Evolutionary conservation across 176 grass and related monocot species (phyloP).

Genomic region (Carex scoparia): DNA sequence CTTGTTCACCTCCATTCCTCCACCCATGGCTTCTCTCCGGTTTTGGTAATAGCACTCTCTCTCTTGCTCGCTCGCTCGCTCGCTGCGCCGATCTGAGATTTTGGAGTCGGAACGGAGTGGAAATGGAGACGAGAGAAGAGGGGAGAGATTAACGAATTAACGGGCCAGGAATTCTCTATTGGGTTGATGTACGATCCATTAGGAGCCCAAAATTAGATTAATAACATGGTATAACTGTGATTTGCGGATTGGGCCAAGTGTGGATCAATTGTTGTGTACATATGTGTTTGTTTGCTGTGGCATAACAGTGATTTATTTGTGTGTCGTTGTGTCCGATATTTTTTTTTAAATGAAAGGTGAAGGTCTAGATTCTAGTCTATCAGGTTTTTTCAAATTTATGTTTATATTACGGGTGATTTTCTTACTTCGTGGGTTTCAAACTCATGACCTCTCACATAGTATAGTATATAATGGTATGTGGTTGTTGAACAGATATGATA

Average conservation of each 20-base stretch:
- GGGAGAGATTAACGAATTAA: background rate
- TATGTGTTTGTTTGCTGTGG: background rate
- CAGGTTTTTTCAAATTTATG: too few relatives aligned
- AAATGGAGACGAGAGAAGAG: background rate
- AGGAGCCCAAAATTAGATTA: background rate
- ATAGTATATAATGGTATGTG: too few relatives aligned
- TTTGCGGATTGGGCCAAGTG: background rate
- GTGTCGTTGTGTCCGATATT: too few relatives aligned
- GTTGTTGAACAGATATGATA: too few relatives aligned
- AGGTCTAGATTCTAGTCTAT: too few relatives aligned
- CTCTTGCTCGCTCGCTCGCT: background rate
- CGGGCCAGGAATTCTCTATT: background rate
- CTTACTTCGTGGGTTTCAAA: too few relatives aligned
- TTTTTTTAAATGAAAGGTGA: too few relatives aligned
- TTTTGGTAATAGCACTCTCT: constrained; percentile 1
- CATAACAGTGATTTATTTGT: background rate
- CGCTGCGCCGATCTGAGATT: constrained; percentile 20
- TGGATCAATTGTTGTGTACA: background rate
- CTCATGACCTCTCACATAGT: too few relatives aligned
- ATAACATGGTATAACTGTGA: background rate
- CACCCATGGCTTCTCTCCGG: constrained; percentile 37
- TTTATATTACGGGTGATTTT: too few relatives aligned
- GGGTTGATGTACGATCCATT: background rate
- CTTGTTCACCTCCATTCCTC: constrained; percentile 84
- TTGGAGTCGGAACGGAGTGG: background rate